Conservation (phyloP, 441 rosid species). For the Pelargonium cotyledonis region DNA sequence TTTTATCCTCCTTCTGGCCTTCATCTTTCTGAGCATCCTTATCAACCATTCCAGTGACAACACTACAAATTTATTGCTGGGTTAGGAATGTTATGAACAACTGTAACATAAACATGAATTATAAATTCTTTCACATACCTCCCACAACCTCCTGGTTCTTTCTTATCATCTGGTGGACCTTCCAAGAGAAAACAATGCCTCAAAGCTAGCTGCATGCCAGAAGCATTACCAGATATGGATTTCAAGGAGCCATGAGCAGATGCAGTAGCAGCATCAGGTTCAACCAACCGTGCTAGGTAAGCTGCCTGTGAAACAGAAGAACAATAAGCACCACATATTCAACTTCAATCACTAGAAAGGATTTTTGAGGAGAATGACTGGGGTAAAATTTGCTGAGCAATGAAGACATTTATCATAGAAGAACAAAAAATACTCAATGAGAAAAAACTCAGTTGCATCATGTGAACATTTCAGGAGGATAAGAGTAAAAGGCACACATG, state of each 20-base stretch:
- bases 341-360: neutral
- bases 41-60: conserved; percentile 36
- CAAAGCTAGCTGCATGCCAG: conserved; percentile 65
- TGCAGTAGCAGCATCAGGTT: conserved; percentile 65
- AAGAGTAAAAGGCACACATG: neutral
- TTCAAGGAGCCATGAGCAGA: conserved; percentile 63
- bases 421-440: neutral
- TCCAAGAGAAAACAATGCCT: conserved; percentile 86
- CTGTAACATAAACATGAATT: conserved; percentile 14
- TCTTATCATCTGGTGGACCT: conserved; percentile 68
- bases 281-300: conserved; percentile 60
- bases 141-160: conserved; percentile 40
- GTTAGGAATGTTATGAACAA: conserved; percentile 33
- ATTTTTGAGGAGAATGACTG: neutral
- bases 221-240: conserved; percentile 45
- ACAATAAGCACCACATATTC: neutral
- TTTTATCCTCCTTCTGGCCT: conserved; percentile 23
- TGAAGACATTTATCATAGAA: neutral
- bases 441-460: neutral
- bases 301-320: conserved; percentile 51
- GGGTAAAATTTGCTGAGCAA: neutral
- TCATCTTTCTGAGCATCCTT: conserved; percentile 36
- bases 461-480: neutral
- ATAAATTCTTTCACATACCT: conserved; percentile 38
- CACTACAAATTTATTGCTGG: conserved; percentile 43